phyloP scores from a whole-genome alignment of 257 asterid species.

The Avicennia marina region DNA sequence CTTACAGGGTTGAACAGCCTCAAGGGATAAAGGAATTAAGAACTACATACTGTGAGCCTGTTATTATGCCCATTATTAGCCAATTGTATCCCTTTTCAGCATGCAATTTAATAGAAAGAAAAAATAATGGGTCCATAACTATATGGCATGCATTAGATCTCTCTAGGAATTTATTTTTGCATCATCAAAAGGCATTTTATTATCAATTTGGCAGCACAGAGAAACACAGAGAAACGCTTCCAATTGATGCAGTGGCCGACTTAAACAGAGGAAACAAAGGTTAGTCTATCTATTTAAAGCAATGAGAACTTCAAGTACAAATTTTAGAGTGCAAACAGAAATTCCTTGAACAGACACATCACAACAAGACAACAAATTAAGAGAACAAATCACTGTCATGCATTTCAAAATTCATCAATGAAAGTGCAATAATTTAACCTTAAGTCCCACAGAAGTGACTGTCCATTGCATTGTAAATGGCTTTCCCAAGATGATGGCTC shows the following conservation, averaged over 20 bases:
- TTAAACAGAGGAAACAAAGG: too few species aligned
- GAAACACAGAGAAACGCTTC: too few species aligned
- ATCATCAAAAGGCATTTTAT: constrained; percentile 2
- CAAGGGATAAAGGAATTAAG: too few species aligned
- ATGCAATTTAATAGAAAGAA: neutral
- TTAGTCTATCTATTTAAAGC: neutral
- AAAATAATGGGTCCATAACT: neutral
- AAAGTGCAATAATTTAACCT: constrained; percentile 44
- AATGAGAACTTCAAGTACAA: neutral
- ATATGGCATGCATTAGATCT: constrained; percentile 12
- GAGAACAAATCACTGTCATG: neutral
- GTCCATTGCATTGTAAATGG: constrained; percentile 95
- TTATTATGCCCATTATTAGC: too few species aligned
- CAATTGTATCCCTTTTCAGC: too few species aligned
- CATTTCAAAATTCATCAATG: constrained; percentile 15
- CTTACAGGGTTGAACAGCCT: too few species aligned
- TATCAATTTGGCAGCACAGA: constrained; percentile 12
- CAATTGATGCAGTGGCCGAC: too few species aligned
- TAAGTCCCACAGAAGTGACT: constrained; percentile 77
- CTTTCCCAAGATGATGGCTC: constrained; percentile 96
- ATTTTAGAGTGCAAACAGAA: constrained; percentile 6
- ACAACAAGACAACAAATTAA: constrained; percentile 9
- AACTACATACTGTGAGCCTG: too few species aligned
- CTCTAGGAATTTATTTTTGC: constrained; percentile 6
- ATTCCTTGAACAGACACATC: constrained; percentile 7